phyloP scores from a whole-genome alignment of 1,139 yeast species.

The Yamadazyma buinensis region DNA sequence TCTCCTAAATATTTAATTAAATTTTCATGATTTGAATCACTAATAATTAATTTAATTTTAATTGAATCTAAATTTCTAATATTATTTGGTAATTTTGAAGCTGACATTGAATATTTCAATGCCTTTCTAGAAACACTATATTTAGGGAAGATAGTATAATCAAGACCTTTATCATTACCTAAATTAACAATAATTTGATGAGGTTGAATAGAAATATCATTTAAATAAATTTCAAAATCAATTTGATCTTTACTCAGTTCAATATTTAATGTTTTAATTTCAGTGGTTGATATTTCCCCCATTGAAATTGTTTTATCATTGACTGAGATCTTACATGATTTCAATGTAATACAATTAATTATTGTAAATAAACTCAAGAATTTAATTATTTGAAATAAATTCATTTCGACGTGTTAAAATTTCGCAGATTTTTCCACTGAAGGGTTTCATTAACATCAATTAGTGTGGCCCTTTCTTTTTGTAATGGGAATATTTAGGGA shows the following conservation, averaged over 20 bases:
- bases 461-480: no score
- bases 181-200: constrained; percentile 28
- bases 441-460: no score
- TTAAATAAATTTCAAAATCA: constrained; percentile 26
- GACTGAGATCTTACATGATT: constrained; percentile 24
- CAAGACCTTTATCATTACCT: constrained; percentile 23
- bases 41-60: constrained; percentile 31
- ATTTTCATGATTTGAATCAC: constrained; percentile 22
- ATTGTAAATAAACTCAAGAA: no score
- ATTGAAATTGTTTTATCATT: constrained; percentile 22
- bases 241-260: constrained; percentile 32
- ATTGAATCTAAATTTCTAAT: constrained; percentile 34
- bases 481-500: no score
- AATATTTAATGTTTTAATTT: constrained; percentile 28
- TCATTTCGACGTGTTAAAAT: no score
- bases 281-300: constrained; percentile 38
- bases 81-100: constrained; percentile 32
- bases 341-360: no score
- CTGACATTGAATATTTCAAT: constrained; percentile 26
- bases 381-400: no score
- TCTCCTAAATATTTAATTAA: constrained; percentile 29
- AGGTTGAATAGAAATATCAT: constrained; percentile 23
- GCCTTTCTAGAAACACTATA: constrained; percentile 17
- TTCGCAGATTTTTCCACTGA: no score
- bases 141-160: constrained; percentile 23